Conservation (phyloP, 2,329 filamentous ascomycete genomes). For the Verticillium zaregamsianum region DNA sequence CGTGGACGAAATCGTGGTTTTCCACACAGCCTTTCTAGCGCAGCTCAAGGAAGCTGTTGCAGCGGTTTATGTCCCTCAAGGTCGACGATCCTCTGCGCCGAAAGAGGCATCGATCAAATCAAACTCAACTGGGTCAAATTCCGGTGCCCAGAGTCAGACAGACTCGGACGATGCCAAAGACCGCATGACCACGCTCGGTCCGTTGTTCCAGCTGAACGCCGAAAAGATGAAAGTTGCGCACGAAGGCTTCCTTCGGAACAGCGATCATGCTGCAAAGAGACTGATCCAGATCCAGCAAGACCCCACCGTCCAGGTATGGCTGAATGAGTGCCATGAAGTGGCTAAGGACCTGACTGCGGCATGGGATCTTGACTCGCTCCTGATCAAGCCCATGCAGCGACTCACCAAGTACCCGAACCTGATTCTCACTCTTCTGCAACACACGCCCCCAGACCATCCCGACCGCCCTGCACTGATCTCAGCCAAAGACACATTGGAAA, state of each 20-base stretch:
- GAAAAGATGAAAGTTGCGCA: slow-evolving; percentile 58
- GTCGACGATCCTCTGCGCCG: slow-evolving; percentile 35
- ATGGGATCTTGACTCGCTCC: slow-evolving; percentile 92
- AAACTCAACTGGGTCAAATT: slow-evolving; percentile 21
- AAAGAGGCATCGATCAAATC: slow-evolving; percentile 38
- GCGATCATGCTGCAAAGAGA: slow-evolving; percentile 57
- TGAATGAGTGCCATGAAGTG: slow-evolving; percentile 88
- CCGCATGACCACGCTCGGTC: slow-evolving; percentile 46
- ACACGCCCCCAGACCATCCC: slow-evolving; percentile 78
- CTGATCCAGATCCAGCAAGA: slow-evolving; percentile 61
- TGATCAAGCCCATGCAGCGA: slow-evolving; percentile 95
- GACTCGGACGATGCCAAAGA: slow-evolving; percentile 50
- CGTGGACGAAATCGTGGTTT: slow-evolving; percentile 82
- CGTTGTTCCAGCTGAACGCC: slow-evolving; percentile 52
- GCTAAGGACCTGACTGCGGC: slow-evolving; percentile 88
- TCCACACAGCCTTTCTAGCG: slow-evolving; percentile 75
- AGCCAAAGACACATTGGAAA: slow-evolving; percentile 52
- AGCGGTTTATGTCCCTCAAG: slow-evolving; percentile 70
- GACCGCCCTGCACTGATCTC: slow-evolving; percentile 63
- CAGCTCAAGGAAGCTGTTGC: slow-evolving; percentile 76
- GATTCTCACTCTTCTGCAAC: slow-evolving; percentile 72
- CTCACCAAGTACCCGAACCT: slow-evolving; percentile 91
- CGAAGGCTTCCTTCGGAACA: slow-evolving; percentile 59
- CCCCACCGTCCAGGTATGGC: slow-evolving; percentile 71
- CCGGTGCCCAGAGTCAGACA: slow-evolving; percentile 26